phyloP scores from a whole-genome alignment of 345 rosid genomes.

The Eutrema yunnanense region DNA sequence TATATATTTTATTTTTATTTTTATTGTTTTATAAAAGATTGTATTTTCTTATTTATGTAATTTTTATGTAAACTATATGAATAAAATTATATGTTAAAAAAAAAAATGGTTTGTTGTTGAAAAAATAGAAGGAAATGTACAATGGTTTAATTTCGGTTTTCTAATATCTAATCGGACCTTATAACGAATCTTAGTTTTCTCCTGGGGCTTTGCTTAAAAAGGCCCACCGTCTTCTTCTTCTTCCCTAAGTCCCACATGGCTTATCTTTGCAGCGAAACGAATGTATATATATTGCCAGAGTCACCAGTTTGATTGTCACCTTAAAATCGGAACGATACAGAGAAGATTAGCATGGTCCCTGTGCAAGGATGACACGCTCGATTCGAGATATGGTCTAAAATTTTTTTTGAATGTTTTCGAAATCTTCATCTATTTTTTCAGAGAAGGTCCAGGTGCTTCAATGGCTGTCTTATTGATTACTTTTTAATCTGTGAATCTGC shows the following conservation, averaged over 20 bases:
- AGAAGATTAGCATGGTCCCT: background rate
- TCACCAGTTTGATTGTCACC: rapidly evolving
- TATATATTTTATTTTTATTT: too few species aligned
- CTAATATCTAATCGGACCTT: too few species aligned
- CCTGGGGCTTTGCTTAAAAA: too few species aligned
- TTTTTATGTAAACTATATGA: too few species aligned
- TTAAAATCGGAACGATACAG: background rate
- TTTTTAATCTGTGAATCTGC: background rate
- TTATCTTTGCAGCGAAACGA: background rate
- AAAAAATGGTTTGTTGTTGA: too few species aligned
- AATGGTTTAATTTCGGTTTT: too few species aligned
- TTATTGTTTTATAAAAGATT: too few species aligned
- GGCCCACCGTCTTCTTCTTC: too few species aligned
- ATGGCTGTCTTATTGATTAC: background rate
- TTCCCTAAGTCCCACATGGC: background rate
- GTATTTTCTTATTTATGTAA: too few species aligned
- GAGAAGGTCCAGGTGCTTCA: background rate
- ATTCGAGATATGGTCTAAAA: background rate
- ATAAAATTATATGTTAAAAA: too few species aligned
- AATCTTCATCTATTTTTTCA: background rate
- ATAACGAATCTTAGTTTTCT: too few species aligned
- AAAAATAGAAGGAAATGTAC: too few species aligned
- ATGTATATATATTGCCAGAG: background rate
- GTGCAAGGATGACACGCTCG: background rate
- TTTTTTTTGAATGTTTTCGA: background rate